These are phyloP conservation scores for Vicia faba DNA, from an alignment of 306 rosid genomes.

Conservation along the genomic window DNA sequence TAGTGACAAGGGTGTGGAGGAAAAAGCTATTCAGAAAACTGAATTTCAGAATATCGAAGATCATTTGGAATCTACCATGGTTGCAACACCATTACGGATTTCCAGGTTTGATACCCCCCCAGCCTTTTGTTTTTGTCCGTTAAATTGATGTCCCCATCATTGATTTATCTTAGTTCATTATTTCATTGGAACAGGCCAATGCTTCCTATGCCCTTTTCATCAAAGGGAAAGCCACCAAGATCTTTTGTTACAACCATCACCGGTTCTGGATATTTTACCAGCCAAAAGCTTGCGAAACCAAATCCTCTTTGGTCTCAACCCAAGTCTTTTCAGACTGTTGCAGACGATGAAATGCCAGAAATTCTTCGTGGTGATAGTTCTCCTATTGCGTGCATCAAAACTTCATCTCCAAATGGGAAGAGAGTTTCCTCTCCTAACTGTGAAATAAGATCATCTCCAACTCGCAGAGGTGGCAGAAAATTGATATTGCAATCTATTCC, in stretches of 20 bases:
- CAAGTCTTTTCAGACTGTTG: constrained; percentile 44
- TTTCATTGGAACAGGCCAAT: constrained; percentile 46
- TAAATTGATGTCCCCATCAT: constrained; percentile 1
- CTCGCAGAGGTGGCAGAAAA: constrained; percentile 75
- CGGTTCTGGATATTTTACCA: constrained; percentile 53
- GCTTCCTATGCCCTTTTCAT: constrained; percentile 63
- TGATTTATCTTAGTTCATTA: constrained; percentile 9
- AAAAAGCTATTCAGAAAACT: constrained; percentile 50
- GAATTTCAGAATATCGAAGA: constrained; percentile 63
- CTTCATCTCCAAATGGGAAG: constrained; percentile 79
- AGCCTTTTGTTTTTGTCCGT: constrained; percentile 29
- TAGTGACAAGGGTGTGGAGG: constrained; percentile 46
- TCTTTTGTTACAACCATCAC: constrained; percentile 61
- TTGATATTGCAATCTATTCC: constrained; percentile 88
- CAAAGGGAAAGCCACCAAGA: constrained; percentile 66
- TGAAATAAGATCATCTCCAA: constrained; percentile 63
- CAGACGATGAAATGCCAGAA: constrained; percentile 65
- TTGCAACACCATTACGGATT: constrained; percentile 62
- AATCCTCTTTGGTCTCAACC: constrained; percentile 54
- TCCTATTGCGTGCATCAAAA: constrained; percentile 63
- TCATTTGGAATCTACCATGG: constrained; percentile 49
- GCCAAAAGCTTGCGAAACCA: constrained; percentile 59
- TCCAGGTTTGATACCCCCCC: constrained; percentile 55
- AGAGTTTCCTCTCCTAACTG: constrained; percentile 80
- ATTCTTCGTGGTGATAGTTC: constrained; percentile 56